Conservation (phyloP, 2,329 filamentous ascomycete genomes). For the Diaporthe sp. region DNA sequence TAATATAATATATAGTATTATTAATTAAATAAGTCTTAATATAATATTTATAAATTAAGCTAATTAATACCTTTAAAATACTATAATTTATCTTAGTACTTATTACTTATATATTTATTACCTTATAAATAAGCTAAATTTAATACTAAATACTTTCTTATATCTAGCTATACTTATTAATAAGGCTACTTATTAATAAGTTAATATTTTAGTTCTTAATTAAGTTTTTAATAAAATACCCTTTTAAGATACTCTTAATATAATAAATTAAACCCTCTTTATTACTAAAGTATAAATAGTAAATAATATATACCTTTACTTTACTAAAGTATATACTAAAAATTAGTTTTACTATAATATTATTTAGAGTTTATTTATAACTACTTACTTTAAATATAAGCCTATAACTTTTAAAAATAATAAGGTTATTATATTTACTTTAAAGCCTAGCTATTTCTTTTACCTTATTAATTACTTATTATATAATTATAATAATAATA, state of each 20-base stretch:
- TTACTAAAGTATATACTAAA: background rate
- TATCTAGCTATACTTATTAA: no score
- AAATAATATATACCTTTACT: background rate
- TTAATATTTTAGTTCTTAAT: no score
- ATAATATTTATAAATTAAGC: background rate
- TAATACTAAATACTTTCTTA: no score
- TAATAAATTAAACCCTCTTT: no score
- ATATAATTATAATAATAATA: constrained; percentile 14
- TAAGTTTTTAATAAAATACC: no score
- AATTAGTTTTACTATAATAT: background rate
- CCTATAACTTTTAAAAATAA: background rate
- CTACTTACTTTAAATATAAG: background rate
- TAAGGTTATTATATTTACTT: constrained; percentile 12
- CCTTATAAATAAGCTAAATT: no score
- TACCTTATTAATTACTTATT: background rate
- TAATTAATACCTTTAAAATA: background rate
- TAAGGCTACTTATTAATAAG: no score
- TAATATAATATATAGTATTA: background rate
- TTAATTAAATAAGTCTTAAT: constrained; percentile 18
- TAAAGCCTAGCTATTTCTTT: background rate
- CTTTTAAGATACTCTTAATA: no score
- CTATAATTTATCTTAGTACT: background rate
- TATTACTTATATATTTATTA: no score
- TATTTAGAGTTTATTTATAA: background rate
- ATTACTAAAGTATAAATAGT: no score